Evolutionary conservation across 805 yeast genomes (phyloP), one percentile per base, ranked within the genome.

Genomic region (Ogataea dorogensis): DNA sequence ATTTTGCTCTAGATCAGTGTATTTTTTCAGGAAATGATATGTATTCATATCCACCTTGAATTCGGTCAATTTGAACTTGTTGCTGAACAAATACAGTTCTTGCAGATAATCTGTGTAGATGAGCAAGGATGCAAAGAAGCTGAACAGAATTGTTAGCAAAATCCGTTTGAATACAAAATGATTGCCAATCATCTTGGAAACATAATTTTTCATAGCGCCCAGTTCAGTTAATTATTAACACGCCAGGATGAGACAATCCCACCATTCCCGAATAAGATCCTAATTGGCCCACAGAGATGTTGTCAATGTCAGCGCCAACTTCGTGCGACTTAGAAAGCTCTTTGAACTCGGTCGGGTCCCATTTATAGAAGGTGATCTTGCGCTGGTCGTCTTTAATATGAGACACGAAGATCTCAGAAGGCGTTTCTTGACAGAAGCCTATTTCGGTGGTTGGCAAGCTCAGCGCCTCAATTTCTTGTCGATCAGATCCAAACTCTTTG

Each of bases 51-150:
- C 38, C 1, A 51, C 61, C 13, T 39, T 24, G 26, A 56, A 43
- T 10, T 46, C 47, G 4, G 44, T 33, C 11, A 54, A 24, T 24
- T 48, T 50, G 35, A 56, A 43, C 23, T 46, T 50, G 24, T 49
- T 51, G 30, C 50, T 44, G 28, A 54, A 58, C 10, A 56, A 35
- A 14, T 54, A 53, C 7, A 44, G 28, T 21, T 56, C 61, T 30
- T 56, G 59, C 14, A 54, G 26, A 35, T 50, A 55, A 32, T 56
- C 54, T 3, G 56, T 49, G 35, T 55, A 57, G 9, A 54, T 41
- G 22, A 55, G 32, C 36, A 53, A 19, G 17, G 46, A 33, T 5
- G 54, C 49, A 31, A 47, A 54, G 16, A 54, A 40, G 6, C 46
- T 29, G 17, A 56, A 44, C 15, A 56, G 38, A 3, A 53, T 38